Evolutionary conservation across 371 early-diverging fungal genomes (phyloP).

Genomic region (Polyrhizophydium stewartii): DNA sequence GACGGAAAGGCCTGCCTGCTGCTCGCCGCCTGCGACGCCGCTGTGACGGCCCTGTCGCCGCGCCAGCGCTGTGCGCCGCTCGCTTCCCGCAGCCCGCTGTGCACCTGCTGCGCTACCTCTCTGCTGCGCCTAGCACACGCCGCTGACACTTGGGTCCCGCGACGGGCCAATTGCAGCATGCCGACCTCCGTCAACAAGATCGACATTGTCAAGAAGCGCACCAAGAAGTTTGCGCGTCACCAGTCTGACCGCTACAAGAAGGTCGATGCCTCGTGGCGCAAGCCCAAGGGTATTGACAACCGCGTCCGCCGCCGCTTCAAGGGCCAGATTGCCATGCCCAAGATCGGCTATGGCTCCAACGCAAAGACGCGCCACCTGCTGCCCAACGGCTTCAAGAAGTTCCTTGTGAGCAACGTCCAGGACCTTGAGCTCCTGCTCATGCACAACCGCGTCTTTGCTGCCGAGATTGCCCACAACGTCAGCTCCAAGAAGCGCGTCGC

Average conservation of each 20-base stretch:
- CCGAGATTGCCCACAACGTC: slow-evolving; percentile 98
- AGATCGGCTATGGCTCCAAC: slow-evolving; percentile 98
- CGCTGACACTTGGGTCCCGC: too few species aligned
- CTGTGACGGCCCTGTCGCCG: too few species aligned
- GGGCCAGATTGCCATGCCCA: slow-evolving; percentile 99
- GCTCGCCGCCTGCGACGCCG: too few species aligned
- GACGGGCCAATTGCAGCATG: slow-evolving; percentile 40
- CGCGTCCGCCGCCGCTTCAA: slow-evolving; percentile 98
- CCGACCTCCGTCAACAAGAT: slow-evolving; percentile 85
- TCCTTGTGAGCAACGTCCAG: slow-evolving; percentile 88
- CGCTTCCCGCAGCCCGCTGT: too few species aligned
- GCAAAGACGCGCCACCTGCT: slow-evolving; percentile 93
- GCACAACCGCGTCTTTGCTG: slow-evolving; percentile 99
- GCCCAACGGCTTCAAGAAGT: slow-evolving; percentile 99
- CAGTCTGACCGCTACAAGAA: slow-evolving; percentile 98
- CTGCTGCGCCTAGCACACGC: too few species aligned
- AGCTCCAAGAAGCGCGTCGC: slow-evolving; percentile 96
- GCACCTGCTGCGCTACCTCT: too few species aligned
- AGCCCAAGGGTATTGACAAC: slow-evolving; percentile 99
- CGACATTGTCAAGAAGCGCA: slow-evolving; percentile 98
- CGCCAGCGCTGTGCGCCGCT: too few species aligned
- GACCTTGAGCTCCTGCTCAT: slow-evolving; percentile 97
- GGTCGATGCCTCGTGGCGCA: slow-evolving; percentile 98
- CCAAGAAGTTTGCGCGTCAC: slow-evolving; percentile 95
- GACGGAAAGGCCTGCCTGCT: too few species aligned